phyloP scores from a whole-genome alignment of 2,329 filamentous ascomycete species.

The Leptographium procerum region DNA sequence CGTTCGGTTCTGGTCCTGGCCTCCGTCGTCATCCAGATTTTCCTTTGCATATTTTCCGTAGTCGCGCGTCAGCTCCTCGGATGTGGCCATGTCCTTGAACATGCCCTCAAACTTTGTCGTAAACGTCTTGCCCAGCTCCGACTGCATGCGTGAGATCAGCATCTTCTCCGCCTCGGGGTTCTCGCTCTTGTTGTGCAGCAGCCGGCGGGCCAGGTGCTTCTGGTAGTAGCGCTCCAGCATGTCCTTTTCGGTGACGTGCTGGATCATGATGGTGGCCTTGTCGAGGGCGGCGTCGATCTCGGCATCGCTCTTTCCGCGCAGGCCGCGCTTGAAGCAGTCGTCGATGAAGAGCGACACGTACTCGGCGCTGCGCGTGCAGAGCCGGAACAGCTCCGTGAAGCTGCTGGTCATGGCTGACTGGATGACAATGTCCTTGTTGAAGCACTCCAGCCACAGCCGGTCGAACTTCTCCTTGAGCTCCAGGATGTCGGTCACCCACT shows the following conservation, averaged over 20 bases:
- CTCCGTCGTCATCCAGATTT: slow-evolving; percentile 34
- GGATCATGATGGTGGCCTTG: slow-evolving; percentile 77
- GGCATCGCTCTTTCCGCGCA: slow-evolving; percentile 81
- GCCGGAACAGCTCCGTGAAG: slow-evolving; percentile 87
- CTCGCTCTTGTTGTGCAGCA: slow-evolving; percentile 81
- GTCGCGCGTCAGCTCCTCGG: slow-evolving; percentile 65
- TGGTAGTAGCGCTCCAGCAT: slow-evolving; percentile 97
- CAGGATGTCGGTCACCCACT: slow-evolving; percentile 90
- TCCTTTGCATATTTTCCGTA: slow-evolving; percentile 58
- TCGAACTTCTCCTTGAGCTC: slow-evolving; percentile 84
- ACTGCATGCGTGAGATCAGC: slow-evolving; percentile 95
- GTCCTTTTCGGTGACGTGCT: slow-evolving; percentile 85
- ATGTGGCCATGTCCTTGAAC: slow-evolving; percentile 93
- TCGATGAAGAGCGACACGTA: slow-evolving; percentile 96
- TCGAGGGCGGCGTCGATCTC: slow-evolving; percentile 79
- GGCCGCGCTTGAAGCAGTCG: slow-evolving; percentile 86
- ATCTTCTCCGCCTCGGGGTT: slow-evolving; percentile 89
- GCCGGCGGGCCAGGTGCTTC: slow-evolving; percentile 79
- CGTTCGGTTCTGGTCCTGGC: slow-evolving; percentile 23
- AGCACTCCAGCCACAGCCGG: slow-evolving; percentile 60
- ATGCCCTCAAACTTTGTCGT: slow-evolving; percentile 90
- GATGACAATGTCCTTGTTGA: slow-evolving; percentile 62
- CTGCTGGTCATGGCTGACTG: slow-evolving; percentile 77
- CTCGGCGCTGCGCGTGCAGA: slow-evolving; percentile 75
- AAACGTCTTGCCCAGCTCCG: slow-evolving; percentile 89